These are phyloP conservation scores for Phanerodontia chrysosporium DNA, from an alignment of 768 basidiomycete genomes.

Conservation along the genomic window DNA sequence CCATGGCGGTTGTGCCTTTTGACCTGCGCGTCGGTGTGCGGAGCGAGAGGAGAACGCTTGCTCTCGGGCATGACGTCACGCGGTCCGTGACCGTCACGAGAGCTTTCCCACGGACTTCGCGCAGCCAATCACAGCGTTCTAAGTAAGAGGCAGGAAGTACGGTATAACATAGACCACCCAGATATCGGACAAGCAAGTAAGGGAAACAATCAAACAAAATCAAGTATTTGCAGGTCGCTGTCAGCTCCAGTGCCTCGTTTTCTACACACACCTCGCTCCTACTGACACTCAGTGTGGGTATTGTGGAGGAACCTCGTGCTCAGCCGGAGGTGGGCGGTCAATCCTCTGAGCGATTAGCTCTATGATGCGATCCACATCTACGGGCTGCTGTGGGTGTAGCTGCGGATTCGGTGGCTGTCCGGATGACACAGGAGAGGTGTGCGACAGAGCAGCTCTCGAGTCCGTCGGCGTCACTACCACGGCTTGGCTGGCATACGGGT, in stretches of 20 bases:
- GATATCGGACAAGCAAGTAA: too few species aligned
- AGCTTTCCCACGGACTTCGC: not conserved
- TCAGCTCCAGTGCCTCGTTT: too few species aligned
- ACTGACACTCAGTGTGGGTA: not conserved
- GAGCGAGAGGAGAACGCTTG: slow-evolving; percentile 6
- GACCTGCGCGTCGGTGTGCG: not conserved
- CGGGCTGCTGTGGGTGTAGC: not conserved
- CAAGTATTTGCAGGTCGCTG: too few species aligned
- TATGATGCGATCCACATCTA: slow-evolving; percentile 11
- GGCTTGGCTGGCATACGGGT: not conserved
- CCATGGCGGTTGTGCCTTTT: not conserved
- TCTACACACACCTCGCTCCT: too few species aligned
- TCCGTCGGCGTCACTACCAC: not conserved
- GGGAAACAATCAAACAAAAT: too few species aligned
- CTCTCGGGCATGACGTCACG: slow-evolving; percentile 5
- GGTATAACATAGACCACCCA: too few species aligned
- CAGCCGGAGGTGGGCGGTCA: not conserved
- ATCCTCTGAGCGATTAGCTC: slow-evolving; percentile 13
- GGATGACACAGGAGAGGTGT: too few species aligned
- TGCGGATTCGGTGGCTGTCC: too few species aligned
- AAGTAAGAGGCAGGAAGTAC: too few species aligned
- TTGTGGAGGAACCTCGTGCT: not conserved
- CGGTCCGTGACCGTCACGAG: not conserved
- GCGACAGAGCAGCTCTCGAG: not conserved
- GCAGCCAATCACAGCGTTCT: not conserved